Base-by-base conservation (phyloP, 768 basidiomycete genomes). In the Artomyces pyxidatus region DNA sequence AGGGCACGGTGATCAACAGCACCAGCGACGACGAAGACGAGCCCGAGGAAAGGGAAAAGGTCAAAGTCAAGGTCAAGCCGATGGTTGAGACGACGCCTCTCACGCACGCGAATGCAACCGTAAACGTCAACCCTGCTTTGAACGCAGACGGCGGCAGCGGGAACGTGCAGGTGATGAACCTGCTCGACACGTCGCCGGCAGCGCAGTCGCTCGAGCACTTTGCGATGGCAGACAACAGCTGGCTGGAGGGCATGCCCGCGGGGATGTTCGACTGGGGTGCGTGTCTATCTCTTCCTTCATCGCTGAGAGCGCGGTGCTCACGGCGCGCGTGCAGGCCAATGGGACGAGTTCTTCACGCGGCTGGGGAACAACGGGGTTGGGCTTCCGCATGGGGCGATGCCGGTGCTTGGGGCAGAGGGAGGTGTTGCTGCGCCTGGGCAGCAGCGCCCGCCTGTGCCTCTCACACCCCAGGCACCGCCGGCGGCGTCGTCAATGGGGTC, bases 221-320 rank as follows among this genome's bases (percentile, higher is more conserved):
- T 58, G 78, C 81, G 27, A 71, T 80, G 69, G 76, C 77, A 17
- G 85, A 88, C 61, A 76, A 67, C 51, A 82, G 77, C 16, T 76
- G 85, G 48, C 67, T 91, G 63, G 85, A 88, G 52, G 86, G 86
- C 1, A 79, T 91, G 45, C 88, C 88, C 37, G 83, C 81, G 3
- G 75, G 78, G 17, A 89, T 91, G 86, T 91, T 88, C 65, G 87
- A 90, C 63, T 91, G 86, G 85, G 78, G 87, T 88, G 58, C 55
- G 75, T 71, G 5, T 6, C 47, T 12, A 49, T 21, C 37, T 45
- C 52, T 37, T 45, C 44, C 32, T 37, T 42, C 44, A 28, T 47
- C 37, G 23, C 42, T 6, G n/a, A 23, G 25, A 46, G 21, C n/a
- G n/a, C 37, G 42, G 7, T 28, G 45, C 51, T 30, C 17, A 42